These are phyloP conservation scores for Polytrichum commune DNA, from an alignment of 225 moss, liverwort and hornwort genomes.

Conservation along the genomic window DNA sequence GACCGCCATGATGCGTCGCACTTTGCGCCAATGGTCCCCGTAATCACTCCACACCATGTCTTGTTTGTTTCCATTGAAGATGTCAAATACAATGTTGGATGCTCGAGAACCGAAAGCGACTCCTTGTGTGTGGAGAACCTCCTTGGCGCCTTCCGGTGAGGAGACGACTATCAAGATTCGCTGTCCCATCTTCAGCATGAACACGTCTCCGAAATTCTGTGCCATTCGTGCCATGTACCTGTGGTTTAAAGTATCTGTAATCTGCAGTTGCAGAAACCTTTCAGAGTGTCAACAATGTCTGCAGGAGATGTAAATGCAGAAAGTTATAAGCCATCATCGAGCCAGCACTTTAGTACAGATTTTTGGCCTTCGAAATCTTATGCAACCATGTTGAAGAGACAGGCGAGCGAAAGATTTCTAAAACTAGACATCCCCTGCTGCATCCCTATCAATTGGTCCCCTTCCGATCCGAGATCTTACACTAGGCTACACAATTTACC, in stretches of 20 bases:
- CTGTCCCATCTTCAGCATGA: slow-evolving; percentile 51
- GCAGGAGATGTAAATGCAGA: no score
- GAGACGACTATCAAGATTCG: slow-evolving; percentile 54
- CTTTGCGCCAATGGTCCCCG: slow-evolving; percentile 60
- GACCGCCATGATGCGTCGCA: slow-evolving; percentile 61
- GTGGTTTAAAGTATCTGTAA: slow-evolving; percentile 56
- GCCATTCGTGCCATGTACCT: slow-evolving; percentile 41
- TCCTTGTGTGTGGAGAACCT: slow-evolving; percentile 59
- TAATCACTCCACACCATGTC: slow-evolving; percentile 67
- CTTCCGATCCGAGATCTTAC: no score
- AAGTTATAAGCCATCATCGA: no score
- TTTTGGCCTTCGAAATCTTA: no score
- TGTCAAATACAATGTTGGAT: slow-evolving; percentile 54
- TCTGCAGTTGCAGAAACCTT: slow-evolving; percentile 14
- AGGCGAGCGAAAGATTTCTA: no score
- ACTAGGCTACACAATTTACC: no score
- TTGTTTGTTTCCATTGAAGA: slow-evolving; percentile 52
- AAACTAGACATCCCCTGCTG: no score
- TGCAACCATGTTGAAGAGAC: no score
- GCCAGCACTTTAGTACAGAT: no score
- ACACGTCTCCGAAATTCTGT: slow-evolving; percentile 49
- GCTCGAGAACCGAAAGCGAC: slow-evolving; percentile 55
- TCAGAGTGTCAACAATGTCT: no score
- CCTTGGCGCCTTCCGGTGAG: slow-evolving; percentile 54
- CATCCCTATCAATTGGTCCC: no score